Evolutionary conservation across 1,284 basidiomycete species (phyloP), one percentile per base, ranked within the genome.

Genomic region (Tylopilus sp.): DNA sequence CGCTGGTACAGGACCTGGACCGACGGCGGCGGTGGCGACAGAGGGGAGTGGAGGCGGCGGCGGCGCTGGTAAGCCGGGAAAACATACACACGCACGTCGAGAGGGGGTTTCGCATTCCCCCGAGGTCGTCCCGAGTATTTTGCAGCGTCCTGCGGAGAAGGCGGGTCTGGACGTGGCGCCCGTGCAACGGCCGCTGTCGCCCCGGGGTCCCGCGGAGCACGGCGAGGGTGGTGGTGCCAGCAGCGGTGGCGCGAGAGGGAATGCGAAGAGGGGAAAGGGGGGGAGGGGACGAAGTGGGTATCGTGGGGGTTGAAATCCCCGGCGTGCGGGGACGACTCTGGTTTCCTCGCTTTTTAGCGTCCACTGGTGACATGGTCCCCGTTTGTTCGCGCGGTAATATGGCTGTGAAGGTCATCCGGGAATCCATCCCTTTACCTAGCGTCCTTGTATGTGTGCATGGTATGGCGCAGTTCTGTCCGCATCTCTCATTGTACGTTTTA

Each of bases 81-180:
- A 61, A 28, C 47, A 45, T 13, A 62, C 52, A 33, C 62, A 62
- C 21, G 21, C 21, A 23, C 21, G 21, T 4, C 46, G 59, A 12
- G 57, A 51, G 39, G 60, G 40, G 38, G 31, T 25, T 13, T 4
- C 2, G 3, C 43, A 34, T 2, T 10, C n/a, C 16, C 11, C 26
- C 5, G 45, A 48, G 33, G 39, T 34, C 28, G 54, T 64, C 26
- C 34, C 43, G 43, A 44, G 35, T 28, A 30, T 44, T 30, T 37
- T 44, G 35, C 66, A 71, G 46, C 58, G 73, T 51, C 49, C 62
- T 4, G 8, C 1, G 36, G 68, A 68, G 60, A 12, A 3, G 21
- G 21, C 21, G 21, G 13, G 44, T 53, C 6, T 11, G 8, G 46
- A 47, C 12, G 47, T 48, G 37, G 26, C 37, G 30, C 43, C 41